A percentile compares a stretch with the other conserved stretches of the same genome.
Evolutionary conservation across 1,284 basidiomycete species (phyloP).

Genomic region (Cystobasidium pallidum): DNA sequence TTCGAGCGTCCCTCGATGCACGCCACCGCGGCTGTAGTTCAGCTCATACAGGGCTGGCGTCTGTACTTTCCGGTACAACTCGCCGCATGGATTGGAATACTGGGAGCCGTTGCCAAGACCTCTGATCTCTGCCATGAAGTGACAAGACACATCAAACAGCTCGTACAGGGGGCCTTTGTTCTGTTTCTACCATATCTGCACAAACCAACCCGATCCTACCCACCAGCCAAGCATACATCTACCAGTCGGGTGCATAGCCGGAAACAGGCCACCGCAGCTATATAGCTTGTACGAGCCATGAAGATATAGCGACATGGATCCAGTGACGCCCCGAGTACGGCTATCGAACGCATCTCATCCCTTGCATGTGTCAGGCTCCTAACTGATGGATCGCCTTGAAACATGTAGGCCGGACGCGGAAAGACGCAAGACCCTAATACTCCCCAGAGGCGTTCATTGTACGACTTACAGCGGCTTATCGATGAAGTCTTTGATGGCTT

Average conservation of each 20-base stretch:
- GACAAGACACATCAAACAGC: neutral
- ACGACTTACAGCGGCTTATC: slow-evolving; percentile 36
- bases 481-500: slow-evolving; percentile 39
- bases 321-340: slow-evolving; percentile 8
- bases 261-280: neutral
- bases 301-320: slow-evolving; percentile 1
- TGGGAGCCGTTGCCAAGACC: no score
- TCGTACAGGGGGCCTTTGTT: neutral
- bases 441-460: slow-evolving; percentile 28
- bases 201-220: no score
- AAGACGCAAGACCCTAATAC: slow-evolving; percentile 18
- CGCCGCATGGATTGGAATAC: no score
- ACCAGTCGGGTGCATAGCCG: neutral
- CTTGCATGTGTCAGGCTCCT: neutral
- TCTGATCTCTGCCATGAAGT: no score
- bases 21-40: no score
- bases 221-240: neutral
- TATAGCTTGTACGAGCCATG: neutral
- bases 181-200: neutral
- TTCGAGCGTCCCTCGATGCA: no score
- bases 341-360: neutral
- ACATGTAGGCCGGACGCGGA: neutral
- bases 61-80: no score
- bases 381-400: neutral
- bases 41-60: no score